Evolutionary conservation across 2,329 filamentous ascomycete species (phyloP).

Genomic region (Pseudogymnoascus sp.): DNA sequence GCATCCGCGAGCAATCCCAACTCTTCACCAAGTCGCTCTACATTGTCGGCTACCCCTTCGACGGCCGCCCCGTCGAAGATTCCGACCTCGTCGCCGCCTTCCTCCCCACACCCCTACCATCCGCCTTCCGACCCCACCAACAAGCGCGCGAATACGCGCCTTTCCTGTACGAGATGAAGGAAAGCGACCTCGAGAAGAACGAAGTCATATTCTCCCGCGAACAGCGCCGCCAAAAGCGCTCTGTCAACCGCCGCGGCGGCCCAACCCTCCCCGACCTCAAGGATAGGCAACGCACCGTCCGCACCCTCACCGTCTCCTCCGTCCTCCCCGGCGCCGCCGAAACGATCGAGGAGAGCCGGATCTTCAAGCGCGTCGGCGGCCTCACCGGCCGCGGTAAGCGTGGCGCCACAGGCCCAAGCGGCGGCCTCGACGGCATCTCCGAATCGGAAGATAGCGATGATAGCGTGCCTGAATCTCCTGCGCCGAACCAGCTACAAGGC

Average conservation of each 20-base stretch:
- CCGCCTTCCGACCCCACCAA: conserved; percentile 82
- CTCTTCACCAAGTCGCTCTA: conserved; percentile 91
- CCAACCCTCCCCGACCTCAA: conserved; percentile 93
- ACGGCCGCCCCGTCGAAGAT: conserved; percentile 87
- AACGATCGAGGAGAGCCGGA: conserved; percentile 71
- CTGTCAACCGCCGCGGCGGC: conserved; percentile 85
- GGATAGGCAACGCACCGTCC: conserved; percentile 85
- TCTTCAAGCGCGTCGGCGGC: conserved; percentile 70
- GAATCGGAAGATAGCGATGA: conserved; percentile 91
- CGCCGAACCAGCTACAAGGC: conserved; percentile 61
- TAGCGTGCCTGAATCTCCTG: conserved; percentile 77
- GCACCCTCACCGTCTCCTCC: conserved; percentile 84
- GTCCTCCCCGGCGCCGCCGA: conserved; percentile 81
- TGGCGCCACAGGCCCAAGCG: conserved; percentile 44
- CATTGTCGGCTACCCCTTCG: conserved; percentile 87
- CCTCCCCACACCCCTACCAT: conserved; percentile 71
- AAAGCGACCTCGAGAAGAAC: conserved; percentile 79
- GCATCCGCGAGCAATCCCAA: conserved; percentile 91
- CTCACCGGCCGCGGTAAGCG: conserved; percentile 47
- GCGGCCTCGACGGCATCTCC: conserved; percentile 60
- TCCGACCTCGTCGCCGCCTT: conserved; percentile 80
- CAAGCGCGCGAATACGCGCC: conserved; percentile 91
- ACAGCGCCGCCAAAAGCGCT: conserved; percentile 88
- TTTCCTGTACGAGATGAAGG: conserved; percentile 87
- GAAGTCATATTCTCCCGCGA: conserved; percentile 91